Evolutionary conservation across 2,329 filamentous ascomycete genomes (phyloP).

Genomic region (Apiospora aurea): DNA sequence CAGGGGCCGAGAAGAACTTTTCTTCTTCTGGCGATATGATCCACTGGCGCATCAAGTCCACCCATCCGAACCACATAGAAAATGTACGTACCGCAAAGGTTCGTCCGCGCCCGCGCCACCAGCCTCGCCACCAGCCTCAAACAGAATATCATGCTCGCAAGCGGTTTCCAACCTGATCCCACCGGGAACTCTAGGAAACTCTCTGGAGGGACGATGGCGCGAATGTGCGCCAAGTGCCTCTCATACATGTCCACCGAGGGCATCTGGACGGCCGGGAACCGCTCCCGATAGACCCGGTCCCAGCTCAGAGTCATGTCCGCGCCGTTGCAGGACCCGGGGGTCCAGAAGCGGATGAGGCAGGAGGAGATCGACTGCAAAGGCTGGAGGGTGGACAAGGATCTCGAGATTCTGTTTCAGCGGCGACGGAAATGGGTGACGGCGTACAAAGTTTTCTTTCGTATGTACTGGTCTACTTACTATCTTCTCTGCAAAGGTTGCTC

Average conservation of each 20-base stretch:
- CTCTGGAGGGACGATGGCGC: slow-evolving; percentile 38
- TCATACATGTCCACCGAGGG: neutral
- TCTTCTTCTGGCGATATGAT: too few species aligned
- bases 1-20: too few species aligned
- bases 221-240: slow-evolving; percentile 41
- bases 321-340: neutral
- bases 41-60: too few species aligned
- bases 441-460: too few species aligned
- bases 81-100: too few species aligned
- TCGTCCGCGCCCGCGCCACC: too few species aligned
- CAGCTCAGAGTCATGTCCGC: neutral
- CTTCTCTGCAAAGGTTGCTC: too few species aligned
- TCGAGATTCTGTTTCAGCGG: too few species aligned
- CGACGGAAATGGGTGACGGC: too few species aligned
- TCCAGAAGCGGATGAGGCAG: neutral
- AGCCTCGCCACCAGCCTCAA: too few species aligned
- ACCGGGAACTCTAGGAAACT: slow-evolving; percentile 42
- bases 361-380: neutral
- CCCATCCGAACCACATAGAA: too few species aligned
- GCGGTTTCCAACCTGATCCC: slow-evolving; percentile 45
- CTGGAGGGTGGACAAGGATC: neutral
- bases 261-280: neutral
- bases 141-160: slow-evolving; percentile 36
- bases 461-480: too few species aligned
- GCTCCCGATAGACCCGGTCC: neutral